A percentile compares a stretch with the other conserved stretches of the same genome.
phyloP scores from a whole-genome alignment of 805 yeast genomes.

The Schwanniomyces vanrijiae region DNA sequence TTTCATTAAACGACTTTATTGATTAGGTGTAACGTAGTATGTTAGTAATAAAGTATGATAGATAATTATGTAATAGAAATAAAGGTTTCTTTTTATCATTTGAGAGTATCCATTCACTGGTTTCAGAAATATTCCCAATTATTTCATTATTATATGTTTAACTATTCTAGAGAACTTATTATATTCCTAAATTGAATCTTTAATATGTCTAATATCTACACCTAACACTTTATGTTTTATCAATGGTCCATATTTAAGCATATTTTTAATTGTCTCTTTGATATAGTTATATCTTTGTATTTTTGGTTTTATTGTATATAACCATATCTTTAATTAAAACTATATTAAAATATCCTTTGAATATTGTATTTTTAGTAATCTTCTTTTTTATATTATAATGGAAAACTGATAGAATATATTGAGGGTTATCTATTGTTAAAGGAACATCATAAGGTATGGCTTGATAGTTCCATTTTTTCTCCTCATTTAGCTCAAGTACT shows the following conservation, averaged over 20 bases:
- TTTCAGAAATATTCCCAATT: not conserved
- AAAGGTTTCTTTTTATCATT: not conserved
- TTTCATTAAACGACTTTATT: slow-evolving; percentile 1
- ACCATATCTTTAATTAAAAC: not conserved
- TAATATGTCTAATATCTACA: not conserved
- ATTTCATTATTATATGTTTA: not conserved
- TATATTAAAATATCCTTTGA: not conserved
- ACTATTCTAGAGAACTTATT: not conserved
- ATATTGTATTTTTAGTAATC: slow-evolving; percentile 1
- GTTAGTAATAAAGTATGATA: not conserved
- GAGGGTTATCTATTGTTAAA: not conserved
- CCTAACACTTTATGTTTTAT: not conserved
- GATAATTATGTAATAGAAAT: not conserved
- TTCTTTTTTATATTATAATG: not conserved
- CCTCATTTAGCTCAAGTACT: not conserved
- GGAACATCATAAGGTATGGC: not conserved
- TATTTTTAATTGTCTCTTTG: not conserved
- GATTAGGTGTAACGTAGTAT: not conserved
- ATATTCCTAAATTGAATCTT: not conserved
- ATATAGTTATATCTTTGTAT: not conserved
- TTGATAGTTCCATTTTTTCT: too few species aligned
- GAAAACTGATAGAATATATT: not conserved
- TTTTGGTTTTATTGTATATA: not conserved
- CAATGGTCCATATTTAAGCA: not conserved
- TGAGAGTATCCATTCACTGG: not conserved